Percentiles rank a stretch among this genome's conserved stretches.
phyloP scores from a whole-genome alignment of 495 filamentous ascomycete species.

The Penicillium coffeae region DNA sequence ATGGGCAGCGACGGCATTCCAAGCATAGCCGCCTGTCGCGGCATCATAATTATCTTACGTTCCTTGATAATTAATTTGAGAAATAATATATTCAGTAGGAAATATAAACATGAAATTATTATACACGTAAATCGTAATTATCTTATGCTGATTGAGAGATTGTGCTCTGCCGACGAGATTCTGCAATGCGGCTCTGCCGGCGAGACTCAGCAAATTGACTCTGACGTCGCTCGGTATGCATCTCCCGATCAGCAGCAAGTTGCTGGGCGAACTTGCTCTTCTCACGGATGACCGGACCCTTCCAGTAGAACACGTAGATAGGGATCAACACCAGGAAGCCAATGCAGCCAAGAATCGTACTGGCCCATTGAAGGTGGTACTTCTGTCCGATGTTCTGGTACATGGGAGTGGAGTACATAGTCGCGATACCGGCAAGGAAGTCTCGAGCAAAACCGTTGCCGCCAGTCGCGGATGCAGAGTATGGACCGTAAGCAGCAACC shows the following conservation, averaged over 20 bases:
- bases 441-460: constrained; percentile 57
- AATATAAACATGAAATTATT: background rate
- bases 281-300: constrained; percentile 41
- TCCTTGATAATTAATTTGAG: too few relatives aligned
- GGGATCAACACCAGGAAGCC: constrained; percentile 42
- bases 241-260: constrained; percentile 20
- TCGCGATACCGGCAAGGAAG: constrained; percentile 43
- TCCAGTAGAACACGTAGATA: constrained; percentile 49
- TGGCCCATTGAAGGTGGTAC: constrained; percentile 37
- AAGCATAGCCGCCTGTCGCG: background rate
- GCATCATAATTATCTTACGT: too few relatives aligned
- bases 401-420: constrained; percentile 45
- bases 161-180: background rate
- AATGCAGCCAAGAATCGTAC: constrained; percentile 40
- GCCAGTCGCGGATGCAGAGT: constrained; percentile 74
- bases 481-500: constrained; percentile 75
- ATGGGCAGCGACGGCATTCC: background rate
- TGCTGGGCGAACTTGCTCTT: constrained; percentile 45
- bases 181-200: background rate
- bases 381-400: constrained; percentile 30
- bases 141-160: background rate
- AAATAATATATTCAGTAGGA: background rate
- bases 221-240: constrained; percentile 5
- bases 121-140: background rate
- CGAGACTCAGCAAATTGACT: constrained; percentile 1